Evolutionary conservation across 371 early-diverging fungal species (phyloP), one percentile per base, ranked within the genome.

Genomic region (Mycotypha africana): DNA sequence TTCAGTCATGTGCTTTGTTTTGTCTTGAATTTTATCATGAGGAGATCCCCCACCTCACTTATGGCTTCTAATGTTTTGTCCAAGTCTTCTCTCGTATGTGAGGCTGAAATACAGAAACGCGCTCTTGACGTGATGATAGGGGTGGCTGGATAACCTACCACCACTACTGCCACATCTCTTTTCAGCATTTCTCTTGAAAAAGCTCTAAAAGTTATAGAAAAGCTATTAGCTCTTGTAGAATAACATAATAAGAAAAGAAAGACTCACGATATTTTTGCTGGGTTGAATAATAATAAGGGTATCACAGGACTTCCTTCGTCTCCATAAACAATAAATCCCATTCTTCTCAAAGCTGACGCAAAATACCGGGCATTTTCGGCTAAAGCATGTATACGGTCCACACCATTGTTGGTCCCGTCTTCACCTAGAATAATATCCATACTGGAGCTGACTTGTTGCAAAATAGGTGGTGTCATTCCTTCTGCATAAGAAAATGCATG

Each of bases 141-240:
- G 0, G 97, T 97, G 7, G 96, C 95, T 1, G 99, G 99, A 74
- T 97, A 98, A 14, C 96, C 97, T 2, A 99, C 99, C 3, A 99
- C 98, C 10, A 98, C 98, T 19, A 97, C 93, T 8, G 98, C 99
- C 51, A 99, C 80, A 33, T 92, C 93, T 31, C 94, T 72, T 53
- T 84, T 78, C 33, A 97, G 77, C 64, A 92, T 85, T 63, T 94
- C 90, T 31, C 98, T 80, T 23, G 97, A 92, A 70, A 99, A 99
- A 37, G 97, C 98, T 42, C 74, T 74, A 45, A 2, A 46, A 3
- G 31, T 21, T 15, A 12, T n/a, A n/a, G n/a, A n/a, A n/a, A n/a
- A n/a, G n/a, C n/a, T n/a, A n/a, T n/a, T n/a, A n/a, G n/a, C n/a
- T n/a, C n/a, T n/a, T n/a, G n/a, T n/a, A n/a, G n/a, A n/a, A n/a